Percentiles rank a stretch among this genome's conserved stretches.
Conservation (phyloP, 192 early-diverging fungal genomes). For the Geranomyces variabilis region DNA sequence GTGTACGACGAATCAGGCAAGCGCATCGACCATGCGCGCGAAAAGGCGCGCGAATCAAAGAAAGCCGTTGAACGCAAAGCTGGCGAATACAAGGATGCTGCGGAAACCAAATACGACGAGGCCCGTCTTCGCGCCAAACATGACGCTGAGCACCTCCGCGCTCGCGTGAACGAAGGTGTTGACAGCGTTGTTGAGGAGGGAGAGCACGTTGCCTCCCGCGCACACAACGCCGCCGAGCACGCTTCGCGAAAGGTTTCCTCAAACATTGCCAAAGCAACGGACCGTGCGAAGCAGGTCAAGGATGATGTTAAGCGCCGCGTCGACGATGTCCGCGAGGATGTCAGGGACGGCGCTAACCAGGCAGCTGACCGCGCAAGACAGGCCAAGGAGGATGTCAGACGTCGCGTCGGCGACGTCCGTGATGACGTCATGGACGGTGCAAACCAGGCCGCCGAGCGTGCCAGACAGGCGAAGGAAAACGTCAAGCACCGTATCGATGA, state of each 20-base stretch:
- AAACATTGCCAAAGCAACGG: background rate
- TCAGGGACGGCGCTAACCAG: constrained; percentile 12
- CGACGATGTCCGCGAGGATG: background rate
- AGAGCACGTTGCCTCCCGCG: constrained; percentile 10
- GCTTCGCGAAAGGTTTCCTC: no score
- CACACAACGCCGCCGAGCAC: no score
- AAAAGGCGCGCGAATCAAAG: constrained; percentile 4
- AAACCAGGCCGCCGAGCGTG: constrained; percentile 8
- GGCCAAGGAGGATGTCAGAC: background rate
- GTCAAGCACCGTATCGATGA: constrained; percentile 11
- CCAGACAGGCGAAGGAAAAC: background rate
- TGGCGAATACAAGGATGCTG: constrained; percentile 3
- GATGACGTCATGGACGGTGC: background rate
- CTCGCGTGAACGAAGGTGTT: constrained; percentile 13
- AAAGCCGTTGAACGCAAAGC: constrained; percentile 6
- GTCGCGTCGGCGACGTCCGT: background rate
- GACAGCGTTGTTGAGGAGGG: constrained; percentile 14
- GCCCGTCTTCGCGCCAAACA: background rate
- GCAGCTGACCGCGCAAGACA: background rate
- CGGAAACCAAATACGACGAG: background rate
- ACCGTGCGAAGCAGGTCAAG: constrained; percentile 10
- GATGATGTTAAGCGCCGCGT: constrained; percentile 5
- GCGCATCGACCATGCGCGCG: constrained; percentile 13
- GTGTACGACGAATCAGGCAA: background rate
- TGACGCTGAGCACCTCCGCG: background rate